These are phyloP conservation scores for Limnomonas spitsbergensis DNA, from an alignment of 139 green algal species.

Conservation along the genomic window DNA sequence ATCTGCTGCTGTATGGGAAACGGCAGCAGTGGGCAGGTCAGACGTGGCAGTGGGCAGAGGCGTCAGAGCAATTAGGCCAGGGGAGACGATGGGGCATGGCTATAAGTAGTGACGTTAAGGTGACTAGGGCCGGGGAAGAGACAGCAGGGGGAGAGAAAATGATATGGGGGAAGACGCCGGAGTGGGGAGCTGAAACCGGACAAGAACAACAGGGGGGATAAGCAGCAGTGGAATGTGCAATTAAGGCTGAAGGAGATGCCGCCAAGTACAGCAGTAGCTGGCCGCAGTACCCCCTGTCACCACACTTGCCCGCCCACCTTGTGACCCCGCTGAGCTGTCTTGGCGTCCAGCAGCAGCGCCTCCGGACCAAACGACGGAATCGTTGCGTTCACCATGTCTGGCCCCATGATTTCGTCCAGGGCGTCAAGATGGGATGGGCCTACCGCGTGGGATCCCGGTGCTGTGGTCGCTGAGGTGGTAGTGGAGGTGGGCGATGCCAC, in stretches of 20 bases:
- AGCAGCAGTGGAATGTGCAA: no score
- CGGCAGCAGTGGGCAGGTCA: background rate
- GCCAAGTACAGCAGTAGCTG: no score
- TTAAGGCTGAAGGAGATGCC: no score
- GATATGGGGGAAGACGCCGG: background rate
- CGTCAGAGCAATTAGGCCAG: no score
- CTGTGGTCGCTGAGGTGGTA: no score
- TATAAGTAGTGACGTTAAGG: background rate
- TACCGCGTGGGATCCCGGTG: no score
- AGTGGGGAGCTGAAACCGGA: background rate
- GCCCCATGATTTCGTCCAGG: no score
- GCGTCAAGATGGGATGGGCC: no score
- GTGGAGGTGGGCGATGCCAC: no score
- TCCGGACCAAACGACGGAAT: background rate
- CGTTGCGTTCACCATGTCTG: background rate
- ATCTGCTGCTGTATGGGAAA: slow-evolving; percentile 5
- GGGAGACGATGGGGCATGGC: no score
- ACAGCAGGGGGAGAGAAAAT: background rate
- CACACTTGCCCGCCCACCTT: background rate
- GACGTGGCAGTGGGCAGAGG: background rate
- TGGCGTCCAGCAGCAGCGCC: background rate
- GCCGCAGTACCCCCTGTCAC: no score
- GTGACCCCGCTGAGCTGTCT: background rate
- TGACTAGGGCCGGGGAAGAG: background rate
- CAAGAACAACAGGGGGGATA: background rate